Base-by-base conservation (phyloP, 2,329 filamentous ascomycete species). In the Dactylellina cionopaga region DNA sequence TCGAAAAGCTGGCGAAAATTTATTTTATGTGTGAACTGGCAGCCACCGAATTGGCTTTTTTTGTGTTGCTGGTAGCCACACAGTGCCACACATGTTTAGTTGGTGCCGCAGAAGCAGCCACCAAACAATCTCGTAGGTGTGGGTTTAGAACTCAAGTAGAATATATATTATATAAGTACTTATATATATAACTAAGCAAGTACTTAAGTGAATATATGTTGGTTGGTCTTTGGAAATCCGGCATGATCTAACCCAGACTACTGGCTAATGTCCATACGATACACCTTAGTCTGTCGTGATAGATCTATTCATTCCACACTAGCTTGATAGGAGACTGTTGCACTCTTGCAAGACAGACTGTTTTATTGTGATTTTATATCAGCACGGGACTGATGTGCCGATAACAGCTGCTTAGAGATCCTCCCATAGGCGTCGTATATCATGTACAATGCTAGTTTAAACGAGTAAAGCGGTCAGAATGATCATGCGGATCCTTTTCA, bases 381-480 rank as follows among this genome's bases (percentile, higher is more conserved):
- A 33, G 17, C 37, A 6, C 43, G 33, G 15, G 37, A 29, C 10
- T 35, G 6, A 1, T 60, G 51, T 17, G 35, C 52, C 9, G 37
- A 52, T 17, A 63, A 47, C n/a, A 72, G n/a, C 27, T 65, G 46
- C 37, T 52, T 58, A 17, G 47, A 44, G 54, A 64, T 64, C 39
- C 68, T 59, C 31, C 49, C 59, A 27, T 72, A 64, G 5, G 68
- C 68, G 37, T 72, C 68, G 24, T 33, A 72, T 17, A 72, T 59
- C 68, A 72, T 72, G 29, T 65, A 72, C n/a, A 72, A 4, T 7
- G 68, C 68, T 72, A 24, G 10, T 22, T 5, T 11, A 43, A 24
- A 37, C 15, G 5, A 31, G 13, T 11, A 15, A 22, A 19, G 10
- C 11, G 17, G 13, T 65, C 17, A 52, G 49, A 9, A 29, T 17